Percentiles rank a stretch among this genome's conserved stretches.
phyloP scores from a whole-genome alignment of 2,329 filamentous ascomycete species.

The Pseudocercospora fuligena region DNA sequence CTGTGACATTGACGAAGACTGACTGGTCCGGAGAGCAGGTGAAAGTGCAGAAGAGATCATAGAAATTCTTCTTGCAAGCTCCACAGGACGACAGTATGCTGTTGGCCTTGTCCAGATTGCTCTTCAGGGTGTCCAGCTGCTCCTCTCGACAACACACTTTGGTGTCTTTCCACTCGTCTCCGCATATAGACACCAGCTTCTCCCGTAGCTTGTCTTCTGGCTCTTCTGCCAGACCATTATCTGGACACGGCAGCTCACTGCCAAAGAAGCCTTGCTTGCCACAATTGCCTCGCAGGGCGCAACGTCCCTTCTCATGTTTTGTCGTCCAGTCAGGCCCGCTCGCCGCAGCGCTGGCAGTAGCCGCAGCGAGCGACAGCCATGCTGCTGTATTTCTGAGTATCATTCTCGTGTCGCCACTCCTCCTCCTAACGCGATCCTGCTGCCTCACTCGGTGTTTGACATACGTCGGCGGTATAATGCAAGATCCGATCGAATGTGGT shows the following conservation, averaged over 20 bases:
- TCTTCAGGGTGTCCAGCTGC: slow-evolving; percentile 81
- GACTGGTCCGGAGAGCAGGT: slow-evolving; percentile 98
- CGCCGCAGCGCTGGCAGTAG: slow-evolving; percentile 6
- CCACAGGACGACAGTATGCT: slow-evolving; percentile 91
- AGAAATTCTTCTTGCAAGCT: slow-evolving; percentile 98
- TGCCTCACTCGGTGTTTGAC: slow-evolving; percentile 1
- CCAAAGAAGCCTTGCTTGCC: slow-evolving; percentile 91
- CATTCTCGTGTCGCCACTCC: not conserved
- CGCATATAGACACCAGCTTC: slow-evolving; percentile 84
- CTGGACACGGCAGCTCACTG: slow-evolving; percentile 85
- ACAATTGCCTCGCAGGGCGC: slow-evolving; percentile 88
- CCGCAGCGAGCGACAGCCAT: slow-evolving; percentile 11
- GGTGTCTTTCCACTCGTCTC: slow-evolving; percentile 80
- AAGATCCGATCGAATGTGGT: not conserved
- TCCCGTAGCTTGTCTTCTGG: slow-evolving; percentile 74
- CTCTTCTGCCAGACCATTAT: slow-evolving; percentile 80
- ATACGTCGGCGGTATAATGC: not conserved
- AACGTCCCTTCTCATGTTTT: slow-evolving; percentile 80
- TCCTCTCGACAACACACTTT: slow-evolving; percentile 83
- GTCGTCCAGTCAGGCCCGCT: slow-evolving; percentile 31
- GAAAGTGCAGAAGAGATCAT: slow-evolving; percentile 96
- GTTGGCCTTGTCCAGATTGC: slow-evolving; percentile 84
- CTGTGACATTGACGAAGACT: slow-evolving; percentile 89
- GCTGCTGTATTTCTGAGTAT: not conserved
- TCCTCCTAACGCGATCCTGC: not conserved